Evolutionary conservation across 352 stramenopile genomes (phyloP).

Genomic region (Globisporangium paddicum): DNA sequence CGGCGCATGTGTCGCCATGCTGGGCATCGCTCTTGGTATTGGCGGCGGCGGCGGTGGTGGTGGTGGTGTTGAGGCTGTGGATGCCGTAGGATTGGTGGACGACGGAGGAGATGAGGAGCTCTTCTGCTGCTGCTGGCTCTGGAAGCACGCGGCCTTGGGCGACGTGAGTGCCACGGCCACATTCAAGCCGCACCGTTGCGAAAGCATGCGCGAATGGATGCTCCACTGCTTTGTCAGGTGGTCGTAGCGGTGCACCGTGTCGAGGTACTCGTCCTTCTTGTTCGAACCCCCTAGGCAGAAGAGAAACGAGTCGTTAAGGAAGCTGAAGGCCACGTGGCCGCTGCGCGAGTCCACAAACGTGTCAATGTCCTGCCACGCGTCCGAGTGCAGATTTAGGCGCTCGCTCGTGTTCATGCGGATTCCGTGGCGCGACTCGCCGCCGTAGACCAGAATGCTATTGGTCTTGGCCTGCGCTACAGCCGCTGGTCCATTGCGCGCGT

Average conservation of each 20-base stretch:
- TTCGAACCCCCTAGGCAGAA: constrained; percentile 71
- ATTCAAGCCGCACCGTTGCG: constrained; percentile 59
- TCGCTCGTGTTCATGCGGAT: constrained; percentile 64
- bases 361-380: constrained; percentile 45
- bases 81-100: background rate
- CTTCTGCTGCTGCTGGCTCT: constrained; percentile 9
- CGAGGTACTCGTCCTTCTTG: constrained; percentile 72
- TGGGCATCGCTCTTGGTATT: background rate
- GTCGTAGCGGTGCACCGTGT: constrained; percentile 64
- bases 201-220: constrained; percentile 50
- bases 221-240: constrained; percentile 58
- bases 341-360: constrained; percentile 59
- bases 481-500: constrained; percentile 55
- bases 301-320: constrained; percentile 62
- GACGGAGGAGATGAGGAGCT: background rate
- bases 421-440: constrained; percentile 60
- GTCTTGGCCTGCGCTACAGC: constrained; percentile 39
- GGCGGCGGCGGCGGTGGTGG: background rate
- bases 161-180: constrained; percentile 45
- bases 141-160: constrained; percentile 35
- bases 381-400: constrained; percentile 31
- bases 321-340: constrained; percentile 54
- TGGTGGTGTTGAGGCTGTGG: background rate
- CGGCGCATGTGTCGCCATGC: background rate
- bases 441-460: constrained; percentile 59